A percentile compares a stretch with the other conserved stretches of the same genome.
These are phyloP conservation scores for Simplicillium aogashimaense DNA, from an alignment of 2,329 filamentous ascomycete genomes.

Conservation along the genomic window DNA sequence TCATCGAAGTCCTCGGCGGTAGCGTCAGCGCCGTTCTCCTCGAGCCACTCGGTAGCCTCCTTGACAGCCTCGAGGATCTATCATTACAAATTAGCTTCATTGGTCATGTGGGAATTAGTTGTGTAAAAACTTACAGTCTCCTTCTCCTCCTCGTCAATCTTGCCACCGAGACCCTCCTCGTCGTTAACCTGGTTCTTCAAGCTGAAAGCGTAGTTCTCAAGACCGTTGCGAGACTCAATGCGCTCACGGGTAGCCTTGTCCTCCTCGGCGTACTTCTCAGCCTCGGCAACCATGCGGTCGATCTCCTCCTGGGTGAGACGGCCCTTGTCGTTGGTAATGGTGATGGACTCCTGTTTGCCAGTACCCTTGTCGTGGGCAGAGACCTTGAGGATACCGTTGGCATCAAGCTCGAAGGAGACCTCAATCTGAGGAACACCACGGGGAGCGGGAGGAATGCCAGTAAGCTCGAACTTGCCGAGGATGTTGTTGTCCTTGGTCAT, in stretches of 20 bases:
- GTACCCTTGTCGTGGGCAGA: slow-evolving; percentile 96
- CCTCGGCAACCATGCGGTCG: slow-evolving; percentile 97
- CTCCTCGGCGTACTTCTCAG: slow-evolving; percentile 97
- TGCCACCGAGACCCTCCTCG: slow-evolving; percentile 90
- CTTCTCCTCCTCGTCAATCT: slow-evolving; percentile 98
- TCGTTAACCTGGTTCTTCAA: slow-evolving; percentile 99
- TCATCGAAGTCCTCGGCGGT: slow-evolving; percentile 94
- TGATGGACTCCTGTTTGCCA: slow-evolving; percentile 94
- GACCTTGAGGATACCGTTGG: slow-evolving; percentile 97
- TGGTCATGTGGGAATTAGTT: too few relatives aligned
- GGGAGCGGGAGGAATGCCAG: slow-evolving; percentile 86
- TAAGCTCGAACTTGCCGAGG: slow-evolving; percentile 97
- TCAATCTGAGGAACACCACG: slow-evolving; percentile 97
- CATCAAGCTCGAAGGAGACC: slow-evolving; percentile 94
- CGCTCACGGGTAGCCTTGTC: slow-evolving; percentile 97
- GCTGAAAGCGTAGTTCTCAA: slow-evolving; percentile 99
- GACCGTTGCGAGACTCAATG: slow-evolving; percentile 90
- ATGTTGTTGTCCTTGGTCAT: slow-evolving; percentile 97
- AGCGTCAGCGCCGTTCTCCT: slow-evolving; percentile 83
- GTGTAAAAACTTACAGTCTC: slow-evolving; percentile 59
- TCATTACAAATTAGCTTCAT: slow-evolving; percentile 22
- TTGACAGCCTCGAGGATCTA: slow-evolving; percentile 89
- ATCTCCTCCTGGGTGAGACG: slow-evolving; percentile 95
- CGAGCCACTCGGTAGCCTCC: slow-evolving; percentile 94
- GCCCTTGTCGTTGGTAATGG: slow-evolving; percentile 99